Percentiles rank a stretch among this genome's conserved stretches.
phyloP scores from a whole-genome alignment of 2,329 filamentous ascomycete genomes.

The Chrysosporium queenslandicum region DNA sequence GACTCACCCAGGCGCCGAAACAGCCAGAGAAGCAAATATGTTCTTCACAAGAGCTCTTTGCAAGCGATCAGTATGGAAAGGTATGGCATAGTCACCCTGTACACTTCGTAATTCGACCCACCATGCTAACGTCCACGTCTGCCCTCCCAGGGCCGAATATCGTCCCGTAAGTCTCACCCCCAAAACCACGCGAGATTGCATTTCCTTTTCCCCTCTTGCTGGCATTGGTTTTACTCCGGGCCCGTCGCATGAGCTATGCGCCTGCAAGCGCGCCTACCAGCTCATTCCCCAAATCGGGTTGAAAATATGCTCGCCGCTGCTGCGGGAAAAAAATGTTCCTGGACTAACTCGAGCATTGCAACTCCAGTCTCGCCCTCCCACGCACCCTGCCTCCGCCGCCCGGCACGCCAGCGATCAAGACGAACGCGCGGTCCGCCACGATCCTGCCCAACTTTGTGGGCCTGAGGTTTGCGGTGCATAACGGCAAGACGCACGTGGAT shows the following conservation, averaged over 20 bases:
- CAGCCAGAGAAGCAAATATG: conserved; percentile 42
- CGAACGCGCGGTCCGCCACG: conserved; percentile 76
- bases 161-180: conserved; percentile 51
- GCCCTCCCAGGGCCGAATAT: conserved; percentile 53
- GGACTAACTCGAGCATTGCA: too few species aligned
- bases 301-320: too few species aligned
- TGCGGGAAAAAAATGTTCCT: too few species aligned
- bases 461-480: conserved; percentile 79
- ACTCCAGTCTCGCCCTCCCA: conserved; percentile 34
- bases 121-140: background rate
- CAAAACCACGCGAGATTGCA: background rate
- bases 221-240: too few species aligned
- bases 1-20: background rate
- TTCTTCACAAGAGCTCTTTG: conserved; percentile 57
- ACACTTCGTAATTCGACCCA: background rate
- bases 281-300: too few species aligned
- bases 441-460: conserved; percentile 90
- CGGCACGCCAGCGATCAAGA: conserved; percentile 64
- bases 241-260: too few species aligned
- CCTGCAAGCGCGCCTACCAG: too few species aligned
- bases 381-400: conserved; percentile 44
- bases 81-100: conserved; percentile 37
- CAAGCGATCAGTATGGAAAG: conserved; percentile 81
- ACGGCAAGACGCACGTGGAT: conserved; percentile 78
- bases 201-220: background rate